Conservation (phyloP, 345 rosid species). For the Linum tenue region DNA sequence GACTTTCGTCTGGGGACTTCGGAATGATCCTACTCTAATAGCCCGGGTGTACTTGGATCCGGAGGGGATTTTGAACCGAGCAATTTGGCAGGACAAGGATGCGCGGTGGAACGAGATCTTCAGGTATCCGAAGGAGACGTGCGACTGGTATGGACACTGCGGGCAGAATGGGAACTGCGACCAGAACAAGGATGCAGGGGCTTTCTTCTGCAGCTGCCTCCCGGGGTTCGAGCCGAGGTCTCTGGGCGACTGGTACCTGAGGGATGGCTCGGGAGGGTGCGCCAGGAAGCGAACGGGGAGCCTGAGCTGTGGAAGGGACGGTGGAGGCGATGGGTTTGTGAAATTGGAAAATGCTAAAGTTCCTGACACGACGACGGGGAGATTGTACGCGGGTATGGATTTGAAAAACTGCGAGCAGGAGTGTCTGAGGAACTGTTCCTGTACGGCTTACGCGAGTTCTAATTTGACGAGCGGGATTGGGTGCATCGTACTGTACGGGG, state of each 20-base stretch:
- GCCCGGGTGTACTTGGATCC: background rate
- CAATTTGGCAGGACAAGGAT: conserved; percentile 2
- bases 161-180: conserved; percentile 46
- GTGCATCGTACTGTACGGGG: conserved; percentile 47
- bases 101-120: conserved; percentile 37
- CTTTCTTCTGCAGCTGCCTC: conserved; percentile 43
- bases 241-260: conserved; percentile 34
- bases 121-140: conserved; percentile 47
- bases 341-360: conserved; percentile 22
- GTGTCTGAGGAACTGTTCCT: conserved; percentile 46
- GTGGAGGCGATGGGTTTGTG: conserved; percentile 18
- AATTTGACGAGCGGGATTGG: conserved; percentile 9
- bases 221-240: conserved; percentile 60
- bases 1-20: background rate
- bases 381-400: conserved; percentile 32
- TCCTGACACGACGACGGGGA: conserved; percentile 37
- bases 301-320: background rate
- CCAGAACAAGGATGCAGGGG: conserved; percentile 19
- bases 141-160: conserved; percentile 50
- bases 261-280: conserved; percentile 49
- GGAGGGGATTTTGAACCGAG: background rate
- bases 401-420: conserved; percentile 27
- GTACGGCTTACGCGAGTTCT: conserved; percentile 47
- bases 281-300: conserved; percentile 16
- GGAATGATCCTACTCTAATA: background rate